These are phyloP conservation scores for Candida arabinofermentans DNA, from an alignment of 805 yeast genomes.

Conservation along the genomic window DNA sequence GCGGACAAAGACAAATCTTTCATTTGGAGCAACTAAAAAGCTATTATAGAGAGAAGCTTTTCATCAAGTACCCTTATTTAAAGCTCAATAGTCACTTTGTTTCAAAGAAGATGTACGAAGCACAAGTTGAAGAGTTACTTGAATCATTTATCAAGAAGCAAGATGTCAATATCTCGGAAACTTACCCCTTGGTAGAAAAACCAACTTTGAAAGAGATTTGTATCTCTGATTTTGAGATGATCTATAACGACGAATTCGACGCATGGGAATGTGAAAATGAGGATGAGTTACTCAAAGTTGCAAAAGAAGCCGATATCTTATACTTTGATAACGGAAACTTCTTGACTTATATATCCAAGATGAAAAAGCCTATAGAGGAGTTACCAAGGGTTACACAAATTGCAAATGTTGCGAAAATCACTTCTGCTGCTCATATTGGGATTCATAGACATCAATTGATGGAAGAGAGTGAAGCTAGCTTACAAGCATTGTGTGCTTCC, in stretches of 20 bases:
- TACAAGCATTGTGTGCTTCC: not conserved
- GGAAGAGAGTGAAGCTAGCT: not conserved
- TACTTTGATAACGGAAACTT: conserved; percentile 1
- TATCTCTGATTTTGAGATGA: conserved; percentile 9
- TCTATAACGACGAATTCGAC: conserved; percentile 11
- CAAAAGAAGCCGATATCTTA: conserved; percentile 20
- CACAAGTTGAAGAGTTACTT: conserved; percentile 9
- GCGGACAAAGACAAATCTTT: conserved; percentile 18
- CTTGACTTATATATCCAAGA: not conserved
- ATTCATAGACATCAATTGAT: not conserved
- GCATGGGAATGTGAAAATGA: conserved; percentile 15
- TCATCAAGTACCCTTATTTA: conserved; percentile 3
- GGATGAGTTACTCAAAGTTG: conserved; percentile 11
- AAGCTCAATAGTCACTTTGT: not conserved
- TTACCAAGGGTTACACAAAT: not conserved
- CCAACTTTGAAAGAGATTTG: conserved; percentile 18
- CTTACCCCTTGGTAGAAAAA: conserved; percentile 20
- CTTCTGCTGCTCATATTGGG: not conserved
- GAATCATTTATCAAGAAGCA: conserved; percentile 15
- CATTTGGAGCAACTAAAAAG: conserved; percentile 11
- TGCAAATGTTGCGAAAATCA: too few relatives aligned
- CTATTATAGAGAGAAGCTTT: conserved; percentile 8
- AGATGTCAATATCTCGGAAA: conserved; percentile 9
- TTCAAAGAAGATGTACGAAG: not conserved
- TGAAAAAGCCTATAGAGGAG: not conserved